Percentiles rank a stretch among this genome's conserved stretches.
Evolutionary conservation across 2,329 filamentous ascomycete genomes (phyloP).

Genomic region (Aspergillus quadricinctus): DNA sequence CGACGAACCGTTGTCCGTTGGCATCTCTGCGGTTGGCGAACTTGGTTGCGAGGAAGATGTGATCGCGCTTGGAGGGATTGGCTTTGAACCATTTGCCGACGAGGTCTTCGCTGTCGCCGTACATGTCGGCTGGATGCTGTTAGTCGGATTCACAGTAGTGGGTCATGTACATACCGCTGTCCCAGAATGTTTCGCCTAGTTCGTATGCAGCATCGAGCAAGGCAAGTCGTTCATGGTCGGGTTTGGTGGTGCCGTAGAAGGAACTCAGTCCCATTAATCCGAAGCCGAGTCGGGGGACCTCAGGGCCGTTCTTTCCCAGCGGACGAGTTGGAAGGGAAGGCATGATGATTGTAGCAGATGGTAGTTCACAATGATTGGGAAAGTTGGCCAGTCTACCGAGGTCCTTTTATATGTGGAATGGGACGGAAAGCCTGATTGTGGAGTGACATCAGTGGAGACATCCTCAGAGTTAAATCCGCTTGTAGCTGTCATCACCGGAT

Average conservation of each 20-base stretch:
- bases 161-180: slow-evolving; percentile 28
- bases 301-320: slow-evolving; percentile 25
- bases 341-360: not conserved
- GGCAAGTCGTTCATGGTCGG: slow-evolving; percentile 42
- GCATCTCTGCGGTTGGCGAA: slow-evolving; percentile 36
- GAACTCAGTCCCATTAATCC: slow-evolving; percentile 25
- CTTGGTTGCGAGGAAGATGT: slow-evolving; percentile 53
- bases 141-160: not conserved
- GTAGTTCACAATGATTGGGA: not conserved
- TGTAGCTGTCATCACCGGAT: no score
- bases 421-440: not conserved
- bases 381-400: not conserved
- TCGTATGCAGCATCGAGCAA: slow-evolving; percentile 45
- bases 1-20: slow-evolving; percentile 16
- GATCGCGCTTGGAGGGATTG: slow-evolving; percentile 39
- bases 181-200: slow-evolving; percentile 43
- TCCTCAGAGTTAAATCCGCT: no score
- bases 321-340: slow-evolving; percentile 17
- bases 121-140: slow-evolving; percentile 26
- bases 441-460: not conserved
- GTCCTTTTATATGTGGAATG: not conserved
- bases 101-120: slow-evolving; percentile 46
- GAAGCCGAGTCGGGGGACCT: slow-evolving; percentile 25
- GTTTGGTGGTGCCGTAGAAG: slow-evolving; percentile 25
- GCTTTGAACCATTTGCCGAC: slow-evolving; percentile 47